Base-by-base conservation (phyloP, 2,329 filamentous ascomycete genomes). In the Scytalidium sp. region DNA sequence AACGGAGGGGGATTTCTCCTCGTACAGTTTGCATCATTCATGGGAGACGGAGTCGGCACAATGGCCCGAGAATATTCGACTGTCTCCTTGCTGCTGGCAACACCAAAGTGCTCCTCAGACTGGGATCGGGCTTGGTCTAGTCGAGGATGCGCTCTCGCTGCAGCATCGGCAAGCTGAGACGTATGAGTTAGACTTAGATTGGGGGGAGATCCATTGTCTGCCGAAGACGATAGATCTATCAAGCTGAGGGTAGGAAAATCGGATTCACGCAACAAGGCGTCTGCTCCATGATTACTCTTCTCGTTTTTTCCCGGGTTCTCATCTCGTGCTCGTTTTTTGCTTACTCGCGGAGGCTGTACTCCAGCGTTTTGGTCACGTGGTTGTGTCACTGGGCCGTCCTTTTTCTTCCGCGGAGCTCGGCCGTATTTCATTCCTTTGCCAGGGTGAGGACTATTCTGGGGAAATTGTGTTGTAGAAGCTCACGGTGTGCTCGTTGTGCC, bases 401-500 rank as follows among this genome's bases (percentile, higher is more conserved):
- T 4, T 29, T 44, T 43, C 25, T 43, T 42, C 23, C 21, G 32
- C 17, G 32, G 32, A n/a, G 32, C 45, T 41, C 47, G 41, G 17
- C 47, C 41, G 47, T 45, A 50, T 20, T 43, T 50, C 45, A 41
- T 45, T 13, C 51, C 51, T 50, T 36, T 36, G 5, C 5, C 32
- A 36, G 15, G 17, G 32, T 9, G 7, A 39, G 8, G 8, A 19
- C 17, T 22, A 32, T 15, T n/a, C 27, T 19, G 27, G 11, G 13
- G 15, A 36, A n/a, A 36, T 6, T n/a, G 7, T 9, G 32, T 8
- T 5, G 15, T 29, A 3, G 3, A 27, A 10, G 23, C 52, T 42
- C 39, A 52, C 52, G 48, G 43, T 53, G 47, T 3, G 25, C 39
- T 23, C 55, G 46, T 29, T 55, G 53, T 3, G 53, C 51, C 10